Base-by-base conservation (phyloP, 2,329 filamentous ascomycete species). In the Colletotrichum tabaci region DNA sequence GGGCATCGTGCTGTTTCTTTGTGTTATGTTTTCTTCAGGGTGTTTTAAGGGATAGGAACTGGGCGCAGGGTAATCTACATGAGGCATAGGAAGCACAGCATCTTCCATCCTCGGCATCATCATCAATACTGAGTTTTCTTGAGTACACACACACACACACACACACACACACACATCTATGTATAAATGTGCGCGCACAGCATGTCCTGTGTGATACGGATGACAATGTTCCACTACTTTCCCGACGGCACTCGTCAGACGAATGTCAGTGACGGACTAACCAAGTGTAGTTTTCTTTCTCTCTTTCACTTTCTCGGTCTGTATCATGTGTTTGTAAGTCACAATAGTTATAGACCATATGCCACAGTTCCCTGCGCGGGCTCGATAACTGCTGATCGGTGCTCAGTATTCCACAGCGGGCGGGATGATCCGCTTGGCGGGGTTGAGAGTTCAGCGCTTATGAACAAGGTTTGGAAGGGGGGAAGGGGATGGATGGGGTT, bases 1-100 rank as follows among this genome's bases (percentile, higher is more conserved):
- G 3, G 53, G 18, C 30, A 72, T 60, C 53, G 23, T n/a, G 8
- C 40, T 47, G 7, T 64, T 68, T 68, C 46, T 53, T 71, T 68
- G 68, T 23, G 53, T 69, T 35, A 5, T 62, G 40, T 6, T n/a
- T 9, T 21, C 60, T 30, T 30, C 30, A 16, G 46, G 47, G 44
- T 71, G 63, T 47, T 62, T 23, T 52, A 55, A 47, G 53, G 46
- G 26, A 67, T 55, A 53, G 68, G 52, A n/a, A 72, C 49, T 49
- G 60, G 49, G 69, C 66, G 69, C 50, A 62, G 64, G 69, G n/a
- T 69, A 72, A 72, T 72, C 30, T 67, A 63, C 52, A 58, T 58
- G 18, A 18, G 62, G 62, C 30, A 53, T 18, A 55, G 21, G 65
- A 49, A 46, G 69, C 65, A 49, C 23, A 35, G 9, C 40, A 49